These are phyloP conservation scores for Zymoseptoria brevis DNA, from an alignment of 2,329 filamentous ascomycete genomes.

Conservation along the genomic window DNA sequence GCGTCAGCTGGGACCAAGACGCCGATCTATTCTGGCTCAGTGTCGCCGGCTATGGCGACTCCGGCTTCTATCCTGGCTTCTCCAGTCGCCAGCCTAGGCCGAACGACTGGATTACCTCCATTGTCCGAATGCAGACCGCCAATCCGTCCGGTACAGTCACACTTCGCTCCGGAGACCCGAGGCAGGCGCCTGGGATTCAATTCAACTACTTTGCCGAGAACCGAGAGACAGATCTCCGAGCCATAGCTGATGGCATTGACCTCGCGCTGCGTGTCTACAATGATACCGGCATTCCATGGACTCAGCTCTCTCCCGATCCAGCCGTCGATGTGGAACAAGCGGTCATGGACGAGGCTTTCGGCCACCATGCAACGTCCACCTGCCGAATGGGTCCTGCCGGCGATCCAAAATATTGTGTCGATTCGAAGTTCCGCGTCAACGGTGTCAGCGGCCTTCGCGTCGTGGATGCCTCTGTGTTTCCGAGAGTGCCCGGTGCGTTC, in stretches of 20 bases:
- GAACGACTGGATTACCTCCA: not conserved
- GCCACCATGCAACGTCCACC: conserved; percentile 33
- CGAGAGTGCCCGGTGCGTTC: conserved; percentile 48
- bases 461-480: conserved; percentile 52
- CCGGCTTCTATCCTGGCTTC: not conserved
- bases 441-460: conserved; percentile 49
- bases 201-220: conserved; percentile 51
- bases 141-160: conserved; percentile 55
- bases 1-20: not conserved
- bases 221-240: conserved; percentile 27
- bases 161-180: conserved; percentile 53
- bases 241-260: conserved; percentile 35
- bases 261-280: conserved; percentile 24
- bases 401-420: conserved; percentile 28
- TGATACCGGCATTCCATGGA: conserved; percentile 28
- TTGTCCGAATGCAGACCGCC: not conserved
- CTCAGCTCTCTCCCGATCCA: conserved; percentile 32
- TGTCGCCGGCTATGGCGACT: not conserved
- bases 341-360: conserved; percentile 39
- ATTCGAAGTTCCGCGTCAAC: conserved; percentile 49
- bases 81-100: not conserved
- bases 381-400: not conserved
- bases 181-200: conserved; percentile 54
- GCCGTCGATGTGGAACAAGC: conserved; percentile 38
- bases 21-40: not conserved